phyloP scores from a whole-genome alignment of 345 rosid species.

The Syzygium aqueum region DNA sequence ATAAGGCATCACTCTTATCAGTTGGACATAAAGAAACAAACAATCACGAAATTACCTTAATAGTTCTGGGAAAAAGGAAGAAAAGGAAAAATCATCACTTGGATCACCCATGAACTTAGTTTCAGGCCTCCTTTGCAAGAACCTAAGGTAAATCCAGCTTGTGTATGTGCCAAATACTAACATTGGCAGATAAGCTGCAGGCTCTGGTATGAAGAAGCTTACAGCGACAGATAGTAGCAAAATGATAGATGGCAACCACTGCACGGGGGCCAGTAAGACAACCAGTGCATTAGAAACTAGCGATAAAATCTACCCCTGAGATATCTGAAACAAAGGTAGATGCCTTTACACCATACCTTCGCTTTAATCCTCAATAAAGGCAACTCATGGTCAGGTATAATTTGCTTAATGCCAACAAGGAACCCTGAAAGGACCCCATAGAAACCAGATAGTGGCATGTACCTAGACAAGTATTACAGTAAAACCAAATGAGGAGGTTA shows the following conservation, averaged over 20 bases:
- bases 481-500: not conserved
- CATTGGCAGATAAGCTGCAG: conserved; percentile 79
- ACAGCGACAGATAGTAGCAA: conserved; percentile 53
- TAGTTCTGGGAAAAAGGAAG: conserved; percentile 85
- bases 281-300: not conserved
- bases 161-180: conserved; percentile 81
- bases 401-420: conserved; percentile 94
- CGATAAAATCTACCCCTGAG: not conserved
- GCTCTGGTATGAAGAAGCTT: conserved; percentile 71
- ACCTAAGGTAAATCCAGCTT: conserved; percentile 95
- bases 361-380: conserved; percentile 66
- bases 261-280: conserved; percentile 11
- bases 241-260: conserved; percentile 92
- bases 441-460: conserved; percentile 94
- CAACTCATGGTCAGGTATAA: conserved; percentile 89
- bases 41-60: conserved; percentile 28
- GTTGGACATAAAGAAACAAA: not conserved
- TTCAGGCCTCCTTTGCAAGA: conserved; percentile 77
- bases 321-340: not conserved
- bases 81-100: conserved; percentile 90
- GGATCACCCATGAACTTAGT: conserved; percentile 90
- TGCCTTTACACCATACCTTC: conserved; percentile 37
- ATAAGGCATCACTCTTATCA: not conserved
- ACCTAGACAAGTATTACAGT: conserved; percentile 27
- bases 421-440: conserved; percentile 82